Conservation (phyloP, 768 basidiomycete species). For the Lactarius evosmus region DNA sequence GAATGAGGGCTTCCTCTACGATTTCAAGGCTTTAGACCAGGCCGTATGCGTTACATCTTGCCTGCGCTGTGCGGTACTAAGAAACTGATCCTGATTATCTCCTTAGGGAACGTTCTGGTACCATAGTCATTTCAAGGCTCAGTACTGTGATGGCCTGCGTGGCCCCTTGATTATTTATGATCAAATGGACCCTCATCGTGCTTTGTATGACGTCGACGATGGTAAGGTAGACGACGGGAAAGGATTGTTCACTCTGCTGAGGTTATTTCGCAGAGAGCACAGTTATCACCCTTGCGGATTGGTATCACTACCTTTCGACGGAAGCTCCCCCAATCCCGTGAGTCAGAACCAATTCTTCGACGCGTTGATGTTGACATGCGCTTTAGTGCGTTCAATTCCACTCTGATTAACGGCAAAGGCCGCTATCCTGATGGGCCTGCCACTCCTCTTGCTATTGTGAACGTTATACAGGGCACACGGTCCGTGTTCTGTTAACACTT, state of each 20-base stretch:
- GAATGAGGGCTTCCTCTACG: conserved; percentile 15
- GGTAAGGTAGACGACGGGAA: conserved; percentile 23
- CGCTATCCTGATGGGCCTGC: conserved; percentile 43
- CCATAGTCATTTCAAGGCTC: conserved; percentile 31
- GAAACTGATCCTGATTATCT: background rate
- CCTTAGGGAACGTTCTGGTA: conserved; percentile 35
- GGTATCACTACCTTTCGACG: conserved; percentile 43
- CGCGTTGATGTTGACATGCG: background rate
- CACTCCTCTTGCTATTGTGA: conserved; percentile 44
- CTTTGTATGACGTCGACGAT: conserved; percentile 43
- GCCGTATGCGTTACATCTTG: conserved; percentile 1
- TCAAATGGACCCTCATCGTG: conserved; percentile 38
- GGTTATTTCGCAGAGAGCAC: conserved; percentile 35
- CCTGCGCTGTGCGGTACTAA: background rate
- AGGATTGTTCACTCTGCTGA: conserved; percentile 3
- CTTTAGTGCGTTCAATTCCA: conserved; percentile 35
- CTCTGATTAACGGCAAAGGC: no score
- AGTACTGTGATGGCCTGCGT: conserved; percentile 41
- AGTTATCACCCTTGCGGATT: conserved; percentile 50
- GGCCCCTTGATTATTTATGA: conserved; percentile 42
- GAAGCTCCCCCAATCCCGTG: conserved; percentile 28
- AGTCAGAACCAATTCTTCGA: background rate
- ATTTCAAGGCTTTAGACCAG: conserved; percentile 21
- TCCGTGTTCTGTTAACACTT: conserved; percentile 3
- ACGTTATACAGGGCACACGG: conserved; percentile 37